Evolutionary conservation across 2,329 filamentous ascomycete genomes (phyloP), one percentile per base, ranked within the genome.

Genomic region (Diaporthe destruens): DNA sequence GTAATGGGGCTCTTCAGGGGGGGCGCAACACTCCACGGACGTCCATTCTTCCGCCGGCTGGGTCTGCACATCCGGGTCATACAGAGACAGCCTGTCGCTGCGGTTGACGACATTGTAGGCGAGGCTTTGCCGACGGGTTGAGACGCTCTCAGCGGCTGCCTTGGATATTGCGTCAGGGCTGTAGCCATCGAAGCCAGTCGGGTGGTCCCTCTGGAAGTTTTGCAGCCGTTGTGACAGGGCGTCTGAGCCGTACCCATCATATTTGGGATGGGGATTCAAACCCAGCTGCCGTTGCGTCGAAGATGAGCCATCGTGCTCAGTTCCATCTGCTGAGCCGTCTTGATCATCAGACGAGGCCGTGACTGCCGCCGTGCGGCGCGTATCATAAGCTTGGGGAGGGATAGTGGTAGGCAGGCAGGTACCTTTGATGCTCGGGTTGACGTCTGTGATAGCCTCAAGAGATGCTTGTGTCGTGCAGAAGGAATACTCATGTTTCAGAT

Each of bases 401-500:
- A 29, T 0, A 6, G 55, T 42, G 18, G 12, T n/a, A 53, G 69
- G 39, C 18, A 54, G 59, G 55, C 53, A 54, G 32, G 32, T 34
- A 34, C 18, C 39, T 39, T 34, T 53, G 18, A 16, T 25, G 25
- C 23, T 29, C 56, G 51, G 18, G 29, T 42, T 59, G 25, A 70
- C 14, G 51, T 72, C 65, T 34, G 70, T 47, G 70, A 69, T 66
- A 29, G 57, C 25, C 16, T 25, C 53, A 47, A 44, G 65, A 23
- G 55, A 32, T 66, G 70, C 65, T 74, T 72, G 72, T 29, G 72
- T 74, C 56, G 72, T 74, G 72, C 72, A 74, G 71, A 71, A 44
- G 57, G 72, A 66, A 23, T 34, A 55, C 53, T 59, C 56, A 49
- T 72, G 72, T 74, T 72, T 74, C 72, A 71, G 42, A 61, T 49